A percentile compares a stretch with the other conserved stretches of the same genome.
Conservation (phyloP, 2,329 filamentous ascomycete genomes). For the Ophiocordyceps sinensis region DNA sequence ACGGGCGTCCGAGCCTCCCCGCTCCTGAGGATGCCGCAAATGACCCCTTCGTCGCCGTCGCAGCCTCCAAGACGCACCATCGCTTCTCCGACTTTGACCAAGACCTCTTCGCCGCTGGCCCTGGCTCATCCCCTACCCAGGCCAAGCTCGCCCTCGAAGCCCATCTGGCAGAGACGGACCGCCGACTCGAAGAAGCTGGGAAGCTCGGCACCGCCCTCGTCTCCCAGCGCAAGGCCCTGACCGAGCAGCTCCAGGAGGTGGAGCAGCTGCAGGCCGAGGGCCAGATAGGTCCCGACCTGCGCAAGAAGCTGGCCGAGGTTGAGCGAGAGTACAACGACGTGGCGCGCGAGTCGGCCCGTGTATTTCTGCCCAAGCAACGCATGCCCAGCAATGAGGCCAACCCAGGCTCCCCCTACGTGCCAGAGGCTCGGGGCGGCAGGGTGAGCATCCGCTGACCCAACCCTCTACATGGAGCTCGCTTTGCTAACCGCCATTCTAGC, state of each 20-base stretch:
- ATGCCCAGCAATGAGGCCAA: constrained; percentile 54
- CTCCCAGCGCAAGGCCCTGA: constrained; percentile 71
- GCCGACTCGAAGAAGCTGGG: constrained; percentile 80
- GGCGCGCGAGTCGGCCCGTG: constrained; percentile 74
- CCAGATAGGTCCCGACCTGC: constrained; percentile 71
- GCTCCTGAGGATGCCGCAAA: constrained; percentile 20
- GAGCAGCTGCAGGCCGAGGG: constrained; percentile 62
- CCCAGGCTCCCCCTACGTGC: constrained; percentile 35
- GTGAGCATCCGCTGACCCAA: constrained; percentile 23
- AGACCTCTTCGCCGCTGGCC: constrained; percentile 62
- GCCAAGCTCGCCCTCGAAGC: constrained; percentile 81
- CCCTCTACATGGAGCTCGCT: neutral
- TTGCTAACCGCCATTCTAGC: constrained; percentile 25
- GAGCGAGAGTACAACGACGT: constrained; percentile 95
- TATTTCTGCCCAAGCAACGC: constrained; percentile 74
- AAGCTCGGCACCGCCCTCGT: constrained; percentile 78
- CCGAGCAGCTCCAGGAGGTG: constrained; percentile 70
- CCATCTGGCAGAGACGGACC: constrained; percentile 83
- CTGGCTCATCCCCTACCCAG: constrained; percentile 67
- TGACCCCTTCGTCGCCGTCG: constrained; percentile 44
- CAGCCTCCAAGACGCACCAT: constrained; percentile 32
- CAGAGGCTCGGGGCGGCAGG: constrained; percentile 35
- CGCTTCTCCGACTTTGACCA: constrained; percentile 76
- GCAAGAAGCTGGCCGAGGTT: constrained; percentile 68
- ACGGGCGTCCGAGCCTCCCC: constrained; percentile 24